Percentiles rank a stretch among this genome's conserved stretches.
Conservation (phyloP, 768 basidiomycete genomes). For the Clitopilus hobsonii region DNA sequence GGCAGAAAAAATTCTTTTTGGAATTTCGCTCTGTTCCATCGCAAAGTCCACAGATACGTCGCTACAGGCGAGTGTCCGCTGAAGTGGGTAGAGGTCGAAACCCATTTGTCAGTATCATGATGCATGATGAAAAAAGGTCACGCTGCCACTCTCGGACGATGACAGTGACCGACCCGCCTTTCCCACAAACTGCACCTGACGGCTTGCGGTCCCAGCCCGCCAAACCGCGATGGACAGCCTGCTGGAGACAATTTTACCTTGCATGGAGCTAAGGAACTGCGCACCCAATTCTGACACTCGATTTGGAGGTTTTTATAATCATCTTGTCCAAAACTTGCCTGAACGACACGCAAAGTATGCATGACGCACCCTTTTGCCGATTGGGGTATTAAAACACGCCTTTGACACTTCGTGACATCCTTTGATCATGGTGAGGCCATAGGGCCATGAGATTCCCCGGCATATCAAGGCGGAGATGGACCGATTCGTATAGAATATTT, state of each 20-base stretch:
- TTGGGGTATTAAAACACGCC: not conserved
- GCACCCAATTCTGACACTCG: not conserved
- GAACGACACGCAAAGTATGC: too few species aligned
- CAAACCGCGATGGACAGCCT: not conserved
- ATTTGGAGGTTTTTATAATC: not conserved
- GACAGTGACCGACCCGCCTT: not conserved
- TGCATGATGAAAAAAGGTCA: not conserved
- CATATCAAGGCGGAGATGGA: not conserved
- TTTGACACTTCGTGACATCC: not conserved
- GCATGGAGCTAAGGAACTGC: not conserved
- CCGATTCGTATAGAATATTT: not conserved
- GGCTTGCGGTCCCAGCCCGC: not conserved
- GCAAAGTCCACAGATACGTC: not conserved
- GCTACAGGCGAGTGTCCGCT: not conserved
- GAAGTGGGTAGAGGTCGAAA: not conserved
- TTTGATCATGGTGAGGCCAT: not conserved
- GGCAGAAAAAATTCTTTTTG: slow-evolving; percentile 4
- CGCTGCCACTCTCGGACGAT: not conserved
- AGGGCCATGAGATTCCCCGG: not conserved
- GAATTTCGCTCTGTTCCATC: slow-evolving; percentile 1
- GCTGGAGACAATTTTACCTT: not conserved
- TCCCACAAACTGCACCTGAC: not conserved
- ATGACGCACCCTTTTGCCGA: not conserved
- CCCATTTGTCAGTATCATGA: not conserved
- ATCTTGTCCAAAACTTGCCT: not conserved